Evolutionary conservation across 2,329 filamentous ascomycete genomes (phyloP), one percentile per base, ranked within the genome.

Genomic region (Neospermospora avenae): DNA sequence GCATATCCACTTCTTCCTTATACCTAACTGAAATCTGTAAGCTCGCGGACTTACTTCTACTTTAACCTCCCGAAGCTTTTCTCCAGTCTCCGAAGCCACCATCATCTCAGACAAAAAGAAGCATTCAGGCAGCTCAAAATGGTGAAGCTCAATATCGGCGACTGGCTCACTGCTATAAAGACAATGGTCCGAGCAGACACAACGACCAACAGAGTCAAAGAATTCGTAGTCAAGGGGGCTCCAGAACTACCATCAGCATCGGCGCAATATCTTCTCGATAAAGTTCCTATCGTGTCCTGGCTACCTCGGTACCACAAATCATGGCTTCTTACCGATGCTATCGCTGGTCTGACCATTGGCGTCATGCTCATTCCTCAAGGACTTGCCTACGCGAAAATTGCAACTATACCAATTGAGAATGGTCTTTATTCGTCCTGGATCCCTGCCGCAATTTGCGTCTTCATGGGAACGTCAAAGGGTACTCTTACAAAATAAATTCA

Each of bases 391-490:
- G 83, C 84, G 2, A 82, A 84, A 65, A 82, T 87, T 59, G 84
- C 84, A 4, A 83, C 78, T 0, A 84, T 86, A 11, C 82, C 83
- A 0, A 81, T 85, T 20, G 80, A 85, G 65, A 81, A 84, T 68
- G 84, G 84, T 0, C 74, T 86, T 8, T 82, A 84, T 73, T 83
- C 82, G 0, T 80, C 79, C 60, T 87, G 84, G 83, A 67, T 86
- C 6, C 84, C 84, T 0, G 78, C 81, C 1, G 76, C 78, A 0
- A 71, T 86, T 16, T 85, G 84, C 64, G 78, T 83, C 1, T 79
- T 86, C 57, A 83, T 86, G 76, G 84, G 83, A 0, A 85, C 84
- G 0, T 84, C 83, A 0, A 86, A 86, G 71, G 84, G 83, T 81
- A 61, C 70, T 41, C 14, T 31, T n/a, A 3, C 5, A 35, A 3